phyloP scores from a whole-genome alignment of 208 protist genomes.

The Leishmania arabica region DNA sequence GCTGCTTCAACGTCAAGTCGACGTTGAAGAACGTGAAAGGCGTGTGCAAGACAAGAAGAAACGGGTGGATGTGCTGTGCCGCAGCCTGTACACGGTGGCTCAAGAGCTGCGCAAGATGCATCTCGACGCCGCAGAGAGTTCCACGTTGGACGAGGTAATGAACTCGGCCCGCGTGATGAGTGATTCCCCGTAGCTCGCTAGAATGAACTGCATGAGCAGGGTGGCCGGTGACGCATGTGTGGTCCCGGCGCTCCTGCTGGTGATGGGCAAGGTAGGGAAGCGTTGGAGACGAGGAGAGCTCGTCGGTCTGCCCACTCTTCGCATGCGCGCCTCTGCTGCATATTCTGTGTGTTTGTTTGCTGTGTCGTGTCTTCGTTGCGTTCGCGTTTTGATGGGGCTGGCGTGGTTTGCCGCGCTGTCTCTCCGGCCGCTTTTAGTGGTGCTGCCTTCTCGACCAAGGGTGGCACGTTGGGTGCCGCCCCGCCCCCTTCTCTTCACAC shows the following conservation, averaged over 20 bases:
- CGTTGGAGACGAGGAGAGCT: background rate
- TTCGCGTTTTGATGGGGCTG: background rate
- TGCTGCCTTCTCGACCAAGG: background rate
- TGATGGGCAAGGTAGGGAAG: background rate
- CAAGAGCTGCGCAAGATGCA: constrained; percentile 34
- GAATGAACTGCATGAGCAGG: background rate
- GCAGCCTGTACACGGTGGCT: constrained; percentile 37
- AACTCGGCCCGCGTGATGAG: constrained; percentile 7
- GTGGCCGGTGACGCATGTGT: background rate
- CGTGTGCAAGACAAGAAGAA: constrained; percentile 18
- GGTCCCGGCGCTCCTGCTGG: background rate
- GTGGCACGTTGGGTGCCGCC: background rate
- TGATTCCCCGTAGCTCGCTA: background rate
- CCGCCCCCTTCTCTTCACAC: background rate
- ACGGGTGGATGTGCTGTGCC: constrained; percentile 26
- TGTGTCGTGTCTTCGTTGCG: background rate
- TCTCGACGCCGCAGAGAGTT: background rate
- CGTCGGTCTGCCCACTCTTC: background rate
- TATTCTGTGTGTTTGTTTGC: background rate
- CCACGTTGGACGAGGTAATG: constrained; percentile 12
- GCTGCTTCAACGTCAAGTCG: constrained; percentile 21
- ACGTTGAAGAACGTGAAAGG: constrained; percentile 19
- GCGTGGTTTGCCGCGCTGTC: background rate
- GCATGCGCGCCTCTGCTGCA: background rate
- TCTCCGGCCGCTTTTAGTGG: background rate